A percentile compares a stretch with the other conserved stretches of the same genome.
Evolutionary conservation across 331 rosid genomes (phyloP).

Genomic region (Quercus tomentella): DNA sequence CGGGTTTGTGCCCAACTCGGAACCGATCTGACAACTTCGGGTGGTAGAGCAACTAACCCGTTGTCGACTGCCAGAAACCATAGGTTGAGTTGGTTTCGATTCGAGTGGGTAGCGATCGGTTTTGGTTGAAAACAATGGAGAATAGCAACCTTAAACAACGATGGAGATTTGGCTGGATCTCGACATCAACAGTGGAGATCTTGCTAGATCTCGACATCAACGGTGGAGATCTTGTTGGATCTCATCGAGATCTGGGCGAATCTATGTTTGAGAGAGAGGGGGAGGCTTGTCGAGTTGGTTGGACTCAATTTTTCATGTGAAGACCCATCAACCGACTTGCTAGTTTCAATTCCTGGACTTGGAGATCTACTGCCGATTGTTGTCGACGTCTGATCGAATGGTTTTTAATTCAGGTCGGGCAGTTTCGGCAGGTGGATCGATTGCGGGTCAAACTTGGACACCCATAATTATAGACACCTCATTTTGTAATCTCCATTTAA

Average conservation of each 20-base stretch:
- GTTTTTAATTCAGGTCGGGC: fast-evolving
- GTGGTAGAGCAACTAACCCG: fast-evolving
- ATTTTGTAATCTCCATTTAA: too few species aligned
- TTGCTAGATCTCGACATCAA: fast-evolving
- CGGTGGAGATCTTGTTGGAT: too few species aligned
- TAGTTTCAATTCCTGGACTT: fast-evolving
- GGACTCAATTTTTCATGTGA: fast-evolving
- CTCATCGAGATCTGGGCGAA: fast-evolving
- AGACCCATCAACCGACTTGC: fast-evolving
- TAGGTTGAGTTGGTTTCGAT: fast-evolving
- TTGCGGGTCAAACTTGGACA: too few species aligned
- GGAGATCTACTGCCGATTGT: fast-evolving
- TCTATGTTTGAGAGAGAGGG: too few species aligned
- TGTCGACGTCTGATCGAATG: fast-evolving
- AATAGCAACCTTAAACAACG: fast-evolving
- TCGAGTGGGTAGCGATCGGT: fast-evolving
- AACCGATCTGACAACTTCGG: fast-evolving
- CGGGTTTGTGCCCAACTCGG: fast-evolving
- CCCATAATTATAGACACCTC: too few species aligned
- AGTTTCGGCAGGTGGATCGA: too few species aligned
- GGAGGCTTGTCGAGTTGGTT: fast-evolving
- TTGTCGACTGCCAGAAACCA: fast-evolving
- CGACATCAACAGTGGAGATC: fast-evolving
- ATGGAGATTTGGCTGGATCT: fast-evolving
- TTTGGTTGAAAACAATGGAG: fast-evolving